Base-by-base conservation (phyloP, 805 yeast genomes). In the Kodamaea leandrae region DNA sequence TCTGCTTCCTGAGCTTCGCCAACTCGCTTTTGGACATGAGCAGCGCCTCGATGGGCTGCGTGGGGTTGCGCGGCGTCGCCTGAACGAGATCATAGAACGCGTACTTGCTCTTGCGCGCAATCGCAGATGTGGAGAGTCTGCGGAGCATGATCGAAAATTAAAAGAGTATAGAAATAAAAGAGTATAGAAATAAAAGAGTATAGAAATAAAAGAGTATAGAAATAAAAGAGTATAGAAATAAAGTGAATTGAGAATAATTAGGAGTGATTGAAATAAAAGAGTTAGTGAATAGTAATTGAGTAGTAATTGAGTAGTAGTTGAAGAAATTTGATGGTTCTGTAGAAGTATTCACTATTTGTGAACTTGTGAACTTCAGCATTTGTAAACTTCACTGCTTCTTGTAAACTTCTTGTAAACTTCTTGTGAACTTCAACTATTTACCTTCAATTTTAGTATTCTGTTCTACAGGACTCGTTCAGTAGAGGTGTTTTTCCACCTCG, bases 61-160 rank as follows among this genome's bases (percentile, higher is more conserved):
- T 41, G 1, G 70, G 72, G 19, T 52, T 57, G 5, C 61, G 41
- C 16, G 64, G 62, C n/a, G 71, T 66, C 13, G 54, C 46, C 27
- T 58, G 43, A 9, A 68, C 61, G 34, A 68, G 55, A 43, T 68
- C 72, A 48, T 68, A 68, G 50, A 62, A 68, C 19, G 54, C 47
- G 45, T 52, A 68, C 33, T 50, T 41, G 32, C 20, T 33, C 14
- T 26, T 41, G 37, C 34, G 13, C 32, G 19, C 20, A 6, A 8
- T 4, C 16, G 33, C 30, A 2, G 39, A 28, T 6, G 30, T 26
- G 34, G 3, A 36, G 15, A 36, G 17, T 25, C 36, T 23, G 40
- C 32, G 28, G 12, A 32, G 32, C 32, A 27, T 27, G 32, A 27
- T 7, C 7, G n/a, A 27, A 27, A 27, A 27, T n/a, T n/a, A 27